Conservation (phyloP, 495 filamentous ascomycete species). For the Xylaria palmicola region DNA sequence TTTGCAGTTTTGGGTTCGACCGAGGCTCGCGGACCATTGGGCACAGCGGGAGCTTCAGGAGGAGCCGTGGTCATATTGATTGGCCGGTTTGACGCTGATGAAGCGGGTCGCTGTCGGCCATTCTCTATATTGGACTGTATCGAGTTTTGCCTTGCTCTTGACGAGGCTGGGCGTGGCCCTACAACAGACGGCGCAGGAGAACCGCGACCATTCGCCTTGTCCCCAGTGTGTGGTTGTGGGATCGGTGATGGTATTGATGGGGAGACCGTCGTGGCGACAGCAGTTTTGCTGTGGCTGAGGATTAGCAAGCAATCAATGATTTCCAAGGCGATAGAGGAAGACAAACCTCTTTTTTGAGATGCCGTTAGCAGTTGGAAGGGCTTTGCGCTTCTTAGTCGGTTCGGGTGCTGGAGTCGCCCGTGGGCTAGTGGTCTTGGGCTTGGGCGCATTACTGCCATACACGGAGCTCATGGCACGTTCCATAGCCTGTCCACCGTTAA, state of each 20-base stretch:
- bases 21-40: conserved; percentile 25
- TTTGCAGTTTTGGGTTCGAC: conserved; percentile 39
- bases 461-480: conserved; percentile 70
- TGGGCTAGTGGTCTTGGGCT: conserved; percentile 55
- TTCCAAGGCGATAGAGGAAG: neutral
- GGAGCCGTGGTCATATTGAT: conserved; percentile 33
- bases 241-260: conserved; percentile 67
- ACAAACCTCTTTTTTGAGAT: conserved; percentile 71
- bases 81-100: conserved; percentile 57
- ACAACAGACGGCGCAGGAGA: conserved; percentile 43
- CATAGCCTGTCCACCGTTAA: conserved; percentile 56
- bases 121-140: conserved; percentile 53
- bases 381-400: conserved; percentile 64
- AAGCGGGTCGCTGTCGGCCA: conserved; percentile 56
- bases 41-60: conserved; percentile 32
- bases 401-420: conserved; percentile 64
- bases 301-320: conserved; percentile 13
- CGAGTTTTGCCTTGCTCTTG: conserved; percentile 68
- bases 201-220: conserved; percentile 37
- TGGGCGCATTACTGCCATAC: conserved; percentile 49
- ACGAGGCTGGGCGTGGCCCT: conserved; percentile 57
- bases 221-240: conserved; percentile 23
- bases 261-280: conserved; percentile 45
- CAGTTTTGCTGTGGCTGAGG: conserved; percentile 24
- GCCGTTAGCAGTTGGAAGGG: conserved; percentile 60